These are phyloP conservation scores for Candida stauntonica DNA, from an alignment of 805 yeast species.

Conservation along the genomic window DNA sequence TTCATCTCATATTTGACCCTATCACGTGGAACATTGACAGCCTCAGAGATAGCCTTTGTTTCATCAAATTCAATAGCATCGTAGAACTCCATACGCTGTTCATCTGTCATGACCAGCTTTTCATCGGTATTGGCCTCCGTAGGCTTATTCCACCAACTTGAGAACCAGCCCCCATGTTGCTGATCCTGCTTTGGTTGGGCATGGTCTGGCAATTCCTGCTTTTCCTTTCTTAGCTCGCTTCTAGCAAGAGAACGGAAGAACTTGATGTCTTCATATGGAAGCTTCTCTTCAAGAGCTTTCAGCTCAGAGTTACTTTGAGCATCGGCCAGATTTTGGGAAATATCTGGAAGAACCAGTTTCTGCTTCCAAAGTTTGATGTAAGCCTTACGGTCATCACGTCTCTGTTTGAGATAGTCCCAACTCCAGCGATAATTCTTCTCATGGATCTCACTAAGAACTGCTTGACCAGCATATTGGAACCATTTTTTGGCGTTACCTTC, in stretches of 20 bases:
- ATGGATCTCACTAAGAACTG: constrained; percentile 75
- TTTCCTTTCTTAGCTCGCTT: constrained; percentile 57
- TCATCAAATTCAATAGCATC: constrained; percentile 94
- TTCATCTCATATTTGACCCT: constrained; percentile 62
- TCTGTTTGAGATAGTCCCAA: constrained; percentile 73
- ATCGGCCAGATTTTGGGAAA: constrained; percentile 30
- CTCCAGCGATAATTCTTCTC: constrained; percentile 79
- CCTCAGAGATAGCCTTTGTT: constrained; percentile 41
- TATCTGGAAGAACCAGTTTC: constrained; percentile 38
- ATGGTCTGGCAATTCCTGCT: constrained; percentile 24
- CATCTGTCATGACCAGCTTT: constrained; percentile 64
- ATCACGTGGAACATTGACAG: constrained; percentile 69
- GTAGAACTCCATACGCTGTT: constrained; percentile 83
- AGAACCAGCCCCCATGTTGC: constrained; percentile 53
- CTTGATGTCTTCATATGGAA: constrained; percentile 74
- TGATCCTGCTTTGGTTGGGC: constrained; percentile 8
- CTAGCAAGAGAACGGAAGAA: constrained; percentile 82
- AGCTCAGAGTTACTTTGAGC: constrained; percentile 37
- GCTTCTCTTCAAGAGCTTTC: constrained; percentile 49
- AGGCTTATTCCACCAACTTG: constrained; percentile 52
- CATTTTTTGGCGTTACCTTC: constrained; percentile 70
- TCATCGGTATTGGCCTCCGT: constrained; percentile 30
- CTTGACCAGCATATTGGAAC: constrained; percentile 77
- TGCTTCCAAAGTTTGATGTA: constrained; percentile 68
- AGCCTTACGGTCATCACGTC: constrained; percentile 66